Base-by-base conservation (phyloP, 192 early-diverging fungal species). In the Coemansia sp. region DNA sequence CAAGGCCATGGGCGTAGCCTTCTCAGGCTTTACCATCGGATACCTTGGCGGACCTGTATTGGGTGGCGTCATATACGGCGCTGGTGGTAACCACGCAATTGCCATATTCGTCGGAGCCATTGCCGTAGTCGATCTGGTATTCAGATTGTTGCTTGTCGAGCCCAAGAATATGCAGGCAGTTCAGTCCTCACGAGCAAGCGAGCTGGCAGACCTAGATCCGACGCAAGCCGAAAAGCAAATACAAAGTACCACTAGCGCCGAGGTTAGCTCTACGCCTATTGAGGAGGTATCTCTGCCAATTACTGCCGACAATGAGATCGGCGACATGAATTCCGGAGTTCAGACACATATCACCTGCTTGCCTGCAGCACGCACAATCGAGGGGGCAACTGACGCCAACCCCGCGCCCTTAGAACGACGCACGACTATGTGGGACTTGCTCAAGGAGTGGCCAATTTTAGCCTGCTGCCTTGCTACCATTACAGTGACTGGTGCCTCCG, bases 1-100 rank as follows among this genome's bases (percentile, higher is more conserved):
- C 21, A 70, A 86, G n/a, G 89, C 88, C 13, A 92, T 93, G 90
- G 90, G 90, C 14, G 85, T 87, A 16, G 87, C 88, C 1, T 84
- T 91, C 62, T 85, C 86, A 1, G 89, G 88, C 2, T 87, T 90
- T 33, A 87, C 89, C 13, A 66, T 93, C 14, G 92, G 92, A 3
- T 87, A 87, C 40, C 79, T 90, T n/a, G 70, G 88, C 30, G 92
- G 92, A 2, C 90, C 91, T 1, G 75, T 89, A 32, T 46, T 91
- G 10, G 92, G 91, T 40, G 91, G 89, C 9, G 70, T 83, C 40
- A 73, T 93, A 10, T 90, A 86, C 62, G 84, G 87, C 14, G 86
- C 85, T n/a, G 87, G 88, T 57, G 91, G 90, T 59, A 83, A 85
- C 21, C 76, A 79, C 13, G 86, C 89, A 10, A 91, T 91, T 19